Evolutionary conservation across 257 asterid species (phyloP).

Genomic region (Solanum raphanifolium): DNA sequence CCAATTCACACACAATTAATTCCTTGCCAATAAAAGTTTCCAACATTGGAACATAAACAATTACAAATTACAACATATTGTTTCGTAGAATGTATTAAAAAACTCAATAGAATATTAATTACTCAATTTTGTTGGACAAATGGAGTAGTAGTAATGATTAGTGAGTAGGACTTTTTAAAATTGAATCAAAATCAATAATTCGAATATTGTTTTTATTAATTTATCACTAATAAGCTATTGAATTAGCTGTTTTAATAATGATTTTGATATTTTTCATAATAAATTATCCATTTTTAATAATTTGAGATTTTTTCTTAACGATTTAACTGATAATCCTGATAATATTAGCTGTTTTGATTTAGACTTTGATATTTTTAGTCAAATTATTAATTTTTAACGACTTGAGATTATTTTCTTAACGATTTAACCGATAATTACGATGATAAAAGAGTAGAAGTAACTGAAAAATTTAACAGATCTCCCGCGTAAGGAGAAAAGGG

Average conservation of each 20-base stretch:
- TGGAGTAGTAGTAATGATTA: not conserved
- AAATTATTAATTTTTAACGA: too few species aligned
- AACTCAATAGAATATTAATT: too few species aligned
- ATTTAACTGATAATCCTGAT: not conserved
- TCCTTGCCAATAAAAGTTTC: not conserved
- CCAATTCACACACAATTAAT: not conserved
- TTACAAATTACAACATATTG: not conserved
- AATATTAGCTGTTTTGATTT: not conserved
- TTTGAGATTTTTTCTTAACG: too few species aligned
- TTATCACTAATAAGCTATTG: too few species aligned
- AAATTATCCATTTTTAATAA: too few species aligned
- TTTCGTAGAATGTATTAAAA: not conserved
- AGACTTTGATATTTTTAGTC: not conserved
- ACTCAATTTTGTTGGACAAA: not conserved
- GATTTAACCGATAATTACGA: not conserved
- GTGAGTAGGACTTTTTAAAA: not conserved
- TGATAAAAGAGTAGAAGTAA: not conserved
- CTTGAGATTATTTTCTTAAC: too few species aligned
- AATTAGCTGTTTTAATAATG: not conserved
- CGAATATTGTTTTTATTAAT: too few species aligned
- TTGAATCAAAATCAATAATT: too few species aligned
- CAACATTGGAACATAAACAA: not conserved
- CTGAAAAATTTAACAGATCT: not conserved
- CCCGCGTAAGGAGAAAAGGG: conserved; percentile 7
- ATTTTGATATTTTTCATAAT: too few species aligned